Evolutionary conservation across 2,329 filamentous ascomycete genomes (phyloP), one percentile per base, ranked within the genome.

Genomic region (Biscogniauxia mediterranea): DNA sequence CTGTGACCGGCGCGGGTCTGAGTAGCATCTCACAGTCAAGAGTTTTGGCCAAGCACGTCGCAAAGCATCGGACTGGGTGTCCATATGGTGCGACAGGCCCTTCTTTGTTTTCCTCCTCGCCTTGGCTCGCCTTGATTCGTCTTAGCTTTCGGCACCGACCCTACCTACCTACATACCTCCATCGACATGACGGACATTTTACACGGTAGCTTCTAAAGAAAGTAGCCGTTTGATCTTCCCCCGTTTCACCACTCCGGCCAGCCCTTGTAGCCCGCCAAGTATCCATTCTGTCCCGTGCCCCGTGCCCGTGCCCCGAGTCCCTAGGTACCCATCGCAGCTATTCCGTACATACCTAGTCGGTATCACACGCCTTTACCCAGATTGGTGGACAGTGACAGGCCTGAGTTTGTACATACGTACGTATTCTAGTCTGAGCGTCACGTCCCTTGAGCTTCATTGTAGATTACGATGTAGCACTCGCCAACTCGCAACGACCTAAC

Each of bases 21-120:
- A 42, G 59, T 59, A 58, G 56, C 60, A 64, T 60, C 55, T 55
- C 46, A 61, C 32, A 52, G 62, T 62, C 65, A 66, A 68, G 66
- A 64, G 66, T 68, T 68, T 68, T 65, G 64, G 66, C 66, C 66
- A 68, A 68, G 66, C 61, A 53, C 52, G 51, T 54, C 60, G 59
- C 58, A 59, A 58, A 51, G 58, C 57, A n/a, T 58, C 56, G 61
- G 15, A 17, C 38, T n/a, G 6, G 28, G 38, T 46, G 13, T 46
- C 38, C 57, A 56, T 59, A 50, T 60, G 58, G 64, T 58, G 58
- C 55, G 60, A 63, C 59, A 61, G 59, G 57, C 61, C 50, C 56
- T 58, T 28, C 32, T 25, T 25, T 23, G 38, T 8, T 20, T 50
- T 54, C 55, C 7, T 51, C 55, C 50, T 26, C 19, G 51, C 26